Base-by-base conservation (phyloP, 2,329 filamentous ascomycete genomes). In the Biscogniauxia sp. region DNA sequence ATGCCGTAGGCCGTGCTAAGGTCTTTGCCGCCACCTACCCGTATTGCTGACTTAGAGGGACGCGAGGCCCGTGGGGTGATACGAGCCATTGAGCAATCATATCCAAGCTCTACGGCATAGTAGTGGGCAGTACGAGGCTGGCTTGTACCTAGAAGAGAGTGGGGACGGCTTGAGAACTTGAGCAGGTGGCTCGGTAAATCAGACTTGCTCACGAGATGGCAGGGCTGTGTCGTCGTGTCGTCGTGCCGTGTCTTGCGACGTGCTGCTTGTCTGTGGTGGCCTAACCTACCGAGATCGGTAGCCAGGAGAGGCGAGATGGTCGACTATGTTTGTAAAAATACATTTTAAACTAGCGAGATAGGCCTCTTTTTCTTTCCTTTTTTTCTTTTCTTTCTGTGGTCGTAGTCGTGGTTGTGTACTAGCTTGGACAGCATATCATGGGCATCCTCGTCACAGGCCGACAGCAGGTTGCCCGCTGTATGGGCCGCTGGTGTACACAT, bases 61-160 rank as follows among this genome's bases (percentile, higher is more conserved):
- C 61, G 53, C 55, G 59, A 55, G 54, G 59, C 59, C 62, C 64
- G 60, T 61, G 51, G 58, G 60, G 60, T 63, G 62, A 68, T 69
- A 68, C 66, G 67, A 69, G 66, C 61, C 57, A 69, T 69, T 69
- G 66, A 57, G 61, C 67, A 69, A 69, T 69, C 64, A 69, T 59
- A 65, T 19, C 59, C 55, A 20, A 52, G 58, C 58, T 65, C 58
- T 56, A 51, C 23, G 23, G 5, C 23, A 23, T 23, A 23, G 23
- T 23, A 23, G 53, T 26, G 59, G 62, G 64, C 55, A 64, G 61
- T 65, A 65, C 61, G 55, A 65, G 63, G 52, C 52, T 66, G 62
- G 64, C 56, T 62, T 55, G 52, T 63, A n/a, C n/a, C n/a, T n/a
- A 55, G 57, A 49, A 57, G 50, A 59, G 57, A 61, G 64, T 66